Evolutionary conservation across 257 asterid species (phyloP), one percentile per base, ranked within the genome.

Genomic region (Fraxinus excelsior): DNA sequence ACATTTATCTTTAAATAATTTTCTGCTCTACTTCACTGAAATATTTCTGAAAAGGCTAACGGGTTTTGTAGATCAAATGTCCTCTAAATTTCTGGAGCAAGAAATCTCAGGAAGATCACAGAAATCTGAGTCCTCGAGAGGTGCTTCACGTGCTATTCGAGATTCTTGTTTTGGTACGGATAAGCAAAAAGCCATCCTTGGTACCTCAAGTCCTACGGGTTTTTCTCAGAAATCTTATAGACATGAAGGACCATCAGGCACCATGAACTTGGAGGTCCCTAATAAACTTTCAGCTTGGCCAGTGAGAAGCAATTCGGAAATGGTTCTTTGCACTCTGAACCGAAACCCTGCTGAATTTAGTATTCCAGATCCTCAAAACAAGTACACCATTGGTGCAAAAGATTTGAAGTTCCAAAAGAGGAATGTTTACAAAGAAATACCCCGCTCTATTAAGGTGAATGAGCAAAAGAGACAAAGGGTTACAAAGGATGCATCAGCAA

Each of bases 331-430:
- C 87, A 78, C 81, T n/a, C 82, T 81, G 25, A 92, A 94, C 74
- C 77, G 78, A 44, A 94, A 91, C 80, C 98, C 98, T 7, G 91
- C 89, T 40, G 97, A 95, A 21, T 87, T 93, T 72, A 84, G 85
- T 78, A 2, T 76, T 21, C 91, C 87, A 7, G 87, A 82, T 31
- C 83, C 89, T 58, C 81, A 84, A 72, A 88, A 88, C 60, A 73
- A 71, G 77, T 91, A 51, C 79, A 90, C 90, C 0, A 74, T 88
- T 35, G 65, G 80, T 60, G 85, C 83, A 3, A 83, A 74, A 78
- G 94, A 86, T 76, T 76, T 90, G 73, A 84, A 64, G 56, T 25
- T 71, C 18, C 72, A 79, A 70, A 86, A 78, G 72, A 82, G 53
- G 78, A 79, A 31, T 14, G 66, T 44, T 26, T 65, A 53, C 1